Percentiles rank a stretch among this genome's conserved stretches.
Evolutionary conservation across 441 rosid genomes (phyloP).

Genomic region (Iberis amara): DNA sequence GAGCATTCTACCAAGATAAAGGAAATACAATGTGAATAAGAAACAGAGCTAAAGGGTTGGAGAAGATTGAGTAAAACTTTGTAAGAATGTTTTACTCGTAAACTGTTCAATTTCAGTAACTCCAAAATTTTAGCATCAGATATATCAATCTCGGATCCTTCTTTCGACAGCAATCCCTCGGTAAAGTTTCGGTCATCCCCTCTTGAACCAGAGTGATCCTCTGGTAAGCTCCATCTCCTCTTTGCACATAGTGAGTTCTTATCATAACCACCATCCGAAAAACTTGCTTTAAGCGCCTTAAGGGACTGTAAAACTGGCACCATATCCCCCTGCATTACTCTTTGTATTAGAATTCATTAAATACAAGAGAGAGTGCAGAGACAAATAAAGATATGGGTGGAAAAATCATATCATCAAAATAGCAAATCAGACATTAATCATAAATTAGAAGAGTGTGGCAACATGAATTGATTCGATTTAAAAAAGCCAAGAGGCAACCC

Average conservation of each 20-base stretch:
- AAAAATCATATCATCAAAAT: slow-evolving; percentile 16
- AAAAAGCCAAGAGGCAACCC: slow-evolving; percentile 16
- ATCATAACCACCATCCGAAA: slow-evolving; percentile 38
- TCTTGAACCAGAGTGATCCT: slow-evolving; percentile 28
- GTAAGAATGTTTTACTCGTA: slow-evolving; percentile 50
- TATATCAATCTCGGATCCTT: slow-evolving; percentile 54
- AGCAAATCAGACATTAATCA: slow-evolving; percentile 8
- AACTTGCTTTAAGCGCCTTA: slow-evolving; percentile 52
- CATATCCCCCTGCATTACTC: slow-evolving; percentile 62
- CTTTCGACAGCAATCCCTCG: slow-evolving; percentile 46
- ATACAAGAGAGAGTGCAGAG: slow-evolving; percentile 4
- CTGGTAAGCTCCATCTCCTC: slow-evolving; percentile 54
- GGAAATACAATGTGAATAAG: slow-evolving; percentile 23
- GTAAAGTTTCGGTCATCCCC: slow-evolving; percentile 26
- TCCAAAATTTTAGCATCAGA: slow-evolving; percentile 65
- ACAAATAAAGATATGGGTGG: background rate
- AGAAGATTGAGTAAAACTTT: slow-evolving; percentile 4
- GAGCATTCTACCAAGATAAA: slow-evolving; percentile 49
- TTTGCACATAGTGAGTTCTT: slow-evolving; percentile 36
- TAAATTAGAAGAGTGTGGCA: slow-evolving; percentile 1
- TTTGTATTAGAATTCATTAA: slow-evolving; percentile 29
- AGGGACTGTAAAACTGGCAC: slow-evolving; percentile 71
- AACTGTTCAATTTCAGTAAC: slow-evolving; percentile 58
- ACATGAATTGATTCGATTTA: background rate
- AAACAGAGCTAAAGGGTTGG: slow-evolving; percentile 17